phyloP scores from a whole-genome alignment of 1,284 basidiomycete species.

The Coniophora puteana region DNA sequence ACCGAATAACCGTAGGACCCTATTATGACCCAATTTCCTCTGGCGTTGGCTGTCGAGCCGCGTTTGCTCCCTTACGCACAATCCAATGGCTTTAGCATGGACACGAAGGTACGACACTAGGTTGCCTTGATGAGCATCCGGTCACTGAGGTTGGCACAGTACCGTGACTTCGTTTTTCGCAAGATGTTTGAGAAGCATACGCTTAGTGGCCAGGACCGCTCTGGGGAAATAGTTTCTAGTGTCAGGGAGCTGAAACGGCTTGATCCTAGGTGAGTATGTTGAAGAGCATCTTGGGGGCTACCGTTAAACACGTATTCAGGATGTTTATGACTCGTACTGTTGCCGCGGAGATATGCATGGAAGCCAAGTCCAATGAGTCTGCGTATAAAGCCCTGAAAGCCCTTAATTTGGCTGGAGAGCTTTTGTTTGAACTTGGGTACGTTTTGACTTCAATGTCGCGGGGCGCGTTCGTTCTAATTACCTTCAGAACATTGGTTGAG shows the following conservation, averaged over 20 bases:
- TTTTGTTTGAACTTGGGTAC: slow-evolving; percentile 60
- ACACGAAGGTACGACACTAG: slow-evolving; percentile 55
- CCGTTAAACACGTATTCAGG: too few species aligned
- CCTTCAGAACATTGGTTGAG: slow-evolving; percentile 46
- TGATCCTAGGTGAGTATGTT: slow-evolving; percentile 60
- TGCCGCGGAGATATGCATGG: slow-evolving; percentile 76
- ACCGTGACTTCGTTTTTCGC: slow-evolving; percentile 76
- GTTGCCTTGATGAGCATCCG: slow-evolving; percentile 6
- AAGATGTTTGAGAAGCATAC: slow-evolving; percentile 72
- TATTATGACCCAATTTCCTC: slow-evolving; percentile 69
- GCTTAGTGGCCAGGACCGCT: slow-evolving; percentile 43
- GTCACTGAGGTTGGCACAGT: slow-evolving; percentile 36
- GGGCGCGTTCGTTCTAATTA: slow-evolving; percentile 12
- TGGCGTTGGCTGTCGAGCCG: slow-evolving; percentile 71
- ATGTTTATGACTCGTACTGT: slow-evolving; percentile 79
- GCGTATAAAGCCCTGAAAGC: slow-evolving; percentile 64
- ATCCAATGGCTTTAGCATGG: slow-evolving; percentile 71
- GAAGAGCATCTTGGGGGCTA: slow-evolving; percentile 20
- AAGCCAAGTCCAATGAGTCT: slow-evolving; percentile 61
- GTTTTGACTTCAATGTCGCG: slow-evolving; percentile 18
- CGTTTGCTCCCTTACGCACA: slow-evolving; percentile 66
- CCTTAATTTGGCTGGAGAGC: slow-evolving; percentile 55
- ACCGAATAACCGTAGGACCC: slow-evolving; percentile 57
- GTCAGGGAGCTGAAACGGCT: slow-evolving; percentile 64
- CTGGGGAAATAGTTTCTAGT: slow-evolving; percentile 62